Evolutionary conservation across 2,329 filamentous ascomycete genomes (phyloP), one percentile per base, ranked within the genome.

Genomic region (Beauveria sp.): DNA sequence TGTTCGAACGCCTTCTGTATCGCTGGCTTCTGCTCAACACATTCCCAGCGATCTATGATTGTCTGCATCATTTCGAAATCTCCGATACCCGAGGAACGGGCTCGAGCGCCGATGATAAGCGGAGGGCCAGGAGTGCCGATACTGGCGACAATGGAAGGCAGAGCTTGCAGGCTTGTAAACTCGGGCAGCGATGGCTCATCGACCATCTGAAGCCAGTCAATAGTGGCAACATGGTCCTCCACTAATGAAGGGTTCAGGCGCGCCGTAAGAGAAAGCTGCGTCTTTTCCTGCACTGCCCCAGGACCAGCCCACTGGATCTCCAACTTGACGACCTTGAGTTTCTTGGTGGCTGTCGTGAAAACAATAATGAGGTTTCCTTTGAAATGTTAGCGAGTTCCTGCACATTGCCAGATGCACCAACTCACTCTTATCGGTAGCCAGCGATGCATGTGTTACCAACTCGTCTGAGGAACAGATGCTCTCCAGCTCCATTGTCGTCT

Each of bases 31-130:
- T 84, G 80, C 38, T 89, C 85, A 10, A 93, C 72, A 16, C 96
- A 77, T 67, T 95, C 88, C 93, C 93, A 98, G 64, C 89, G 84
- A 65, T 91, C 87, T 64, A 98, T 80, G 46, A 93, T 83, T 66
- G 88, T 96, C 67, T 89, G 85, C 0, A 84, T 78, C 38, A 87
- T 84, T 65, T 87, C 85, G 48, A 83, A 86, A 34, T 87, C 66
- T 77, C 79, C 61, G 79, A 76, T 65, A 75, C 74, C 60, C 80
- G 81, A 58, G 82, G 73, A 68, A 82, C 83, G 70, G 10, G 88
- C 89, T 64, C 91, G 91, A 34, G 93, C 82, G 0, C 88, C 87
- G 40, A 96, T 72, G 22, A 97, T 80, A 43, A 88, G 83, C 0
- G 87, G 84, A 42, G 83, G 77, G 59, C 71, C 77, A 43, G 82